phyloP scores from a whole-genome alignment of 768 basidiomycete species.

The Mycena albidolilacea region DNA sequence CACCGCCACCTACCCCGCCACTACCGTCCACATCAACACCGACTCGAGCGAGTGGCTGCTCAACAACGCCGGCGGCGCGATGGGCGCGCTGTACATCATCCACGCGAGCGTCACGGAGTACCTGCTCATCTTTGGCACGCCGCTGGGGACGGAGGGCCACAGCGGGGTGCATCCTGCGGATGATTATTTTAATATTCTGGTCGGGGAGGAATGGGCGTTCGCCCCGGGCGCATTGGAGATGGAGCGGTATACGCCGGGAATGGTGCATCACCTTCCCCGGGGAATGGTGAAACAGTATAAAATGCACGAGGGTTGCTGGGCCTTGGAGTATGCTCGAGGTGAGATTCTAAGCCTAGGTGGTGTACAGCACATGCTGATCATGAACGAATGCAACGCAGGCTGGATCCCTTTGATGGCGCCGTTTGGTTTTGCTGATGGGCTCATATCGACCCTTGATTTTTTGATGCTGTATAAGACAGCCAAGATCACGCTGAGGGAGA shows the following conservation, averaged over 20 bases:
- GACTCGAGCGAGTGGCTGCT: constrained; percentile 92
- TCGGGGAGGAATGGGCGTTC: constrained; percentile 97
- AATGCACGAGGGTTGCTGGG: constrained; percentile 96
- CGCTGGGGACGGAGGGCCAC: constrained; percentile 97
- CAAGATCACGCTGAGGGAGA: constrained; percentile 86
- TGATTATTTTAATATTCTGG: constrained; percentile 97
- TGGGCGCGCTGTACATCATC: constrained; percentile 98
- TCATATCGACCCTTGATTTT: constrained; percentile 92
- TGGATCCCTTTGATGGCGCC: constrained; percentile 99
- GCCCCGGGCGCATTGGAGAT: constrained; percentile 84
- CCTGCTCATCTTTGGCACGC: constrained; percentile 95
- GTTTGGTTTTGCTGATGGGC: constrained; percentile 88
- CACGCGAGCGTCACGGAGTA: constrained; percentile 97
- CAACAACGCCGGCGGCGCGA: constrained; percentile 97
- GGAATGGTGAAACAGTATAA: constrained; percentile 96
- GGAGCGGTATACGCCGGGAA: constrained; percentile 89
- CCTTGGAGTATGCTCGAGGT: constrained; percentile 96
- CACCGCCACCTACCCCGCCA: constrained; percentile 75
- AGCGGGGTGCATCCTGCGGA: constrained; percentile 94
- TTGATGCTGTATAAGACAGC: constrained; percentile 84
- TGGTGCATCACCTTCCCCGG: constrained; percentile 85
- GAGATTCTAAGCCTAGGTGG: constrained; percentile 35
- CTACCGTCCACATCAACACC: constrained; percentile 67
- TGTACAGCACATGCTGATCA: not conserved
- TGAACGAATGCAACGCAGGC: constrained; percentile 62